Conservation (phyloP, 495 filamentous ascomycete genomes). For the Venustampulla echinocandica region DNA sequence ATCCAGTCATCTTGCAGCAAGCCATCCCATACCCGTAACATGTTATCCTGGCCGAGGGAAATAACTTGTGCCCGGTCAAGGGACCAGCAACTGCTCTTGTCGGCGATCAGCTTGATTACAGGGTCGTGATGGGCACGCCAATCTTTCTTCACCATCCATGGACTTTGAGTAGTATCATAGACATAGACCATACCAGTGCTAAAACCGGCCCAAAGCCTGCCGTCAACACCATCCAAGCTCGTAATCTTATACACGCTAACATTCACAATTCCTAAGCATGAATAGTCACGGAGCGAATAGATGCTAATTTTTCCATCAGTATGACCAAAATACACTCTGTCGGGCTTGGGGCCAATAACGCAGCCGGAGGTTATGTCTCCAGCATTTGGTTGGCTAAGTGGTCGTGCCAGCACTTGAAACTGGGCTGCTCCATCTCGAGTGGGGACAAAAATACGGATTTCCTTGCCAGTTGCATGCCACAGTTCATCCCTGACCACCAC, state of each 20-base stretch:
- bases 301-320: conserved; percentile 89
- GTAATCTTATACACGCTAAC: conserved; percentile 95
- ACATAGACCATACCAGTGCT: conserved; percentile 94
- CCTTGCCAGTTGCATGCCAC: conserved; percentile 85
- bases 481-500: conserved; percentile 69
- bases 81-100: conserved; percentile 77
- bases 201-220: conserved; percentile 86
- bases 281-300: conserved; percentile 67
- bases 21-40: conserved; percentile 83
- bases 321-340: conserved; percentile 84
- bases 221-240: conserved; percentile 71
- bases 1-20: conserved; percentile 91
- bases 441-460: conserved; percentile 76
- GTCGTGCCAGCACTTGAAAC: conserved; percentile 62
- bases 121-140: conserved; percentile 86
- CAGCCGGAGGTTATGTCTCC: conserved; percentile 88
- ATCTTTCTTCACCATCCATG: conserved; percentile 87
- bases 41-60: conserved; percentile 83
- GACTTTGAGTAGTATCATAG: conserved; percentile 72
- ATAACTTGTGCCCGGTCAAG: conserved; percentile 78
- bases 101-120: conserved; percentile 65
- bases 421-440: conserved; percentile 52
- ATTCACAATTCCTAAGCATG: conserved; percentile 67
- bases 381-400: conserved; percentile 53
- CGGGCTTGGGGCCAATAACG: conserved; percentile 61